Conservation (phyloP, 768 basidiomycete species). For the Leccinum rimulosum region DNA sequence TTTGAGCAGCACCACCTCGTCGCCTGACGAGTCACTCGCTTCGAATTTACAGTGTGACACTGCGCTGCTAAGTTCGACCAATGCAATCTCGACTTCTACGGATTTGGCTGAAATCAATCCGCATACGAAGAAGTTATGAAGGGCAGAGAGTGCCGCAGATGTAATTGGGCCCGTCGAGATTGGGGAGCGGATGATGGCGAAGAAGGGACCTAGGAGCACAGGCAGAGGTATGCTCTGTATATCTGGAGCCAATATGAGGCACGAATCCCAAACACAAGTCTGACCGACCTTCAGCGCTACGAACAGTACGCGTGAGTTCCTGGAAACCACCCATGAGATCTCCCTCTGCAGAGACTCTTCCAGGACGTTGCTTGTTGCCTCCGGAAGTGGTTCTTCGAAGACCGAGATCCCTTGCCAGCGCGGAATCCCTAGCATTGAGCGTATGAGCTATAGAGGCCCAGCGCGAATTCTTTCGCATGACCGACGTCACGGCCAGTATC, state of each 20-base stretch:
- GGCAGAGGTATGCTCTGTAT: constrained; percentile 55
- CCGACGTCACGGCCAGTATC: constrained; percentile 85
- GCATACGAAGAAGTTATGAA: constrained; percentile 86
- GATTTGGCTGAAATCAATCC: constrained; percentile 64
- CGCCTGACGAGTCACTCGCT: constrained; percentile 94
- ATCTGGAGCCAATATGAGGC: constrained; percentile 45
- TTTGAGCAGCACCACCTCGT: constrained; percentile 91
- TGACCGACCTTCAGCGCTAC: constrained; percentile 61
- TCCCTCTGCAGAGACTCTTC: constrained; percentile 63
- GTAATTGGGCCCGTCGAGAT: constrained; percentile 97
- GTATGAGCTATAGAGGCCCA: constrained; percentile 81
- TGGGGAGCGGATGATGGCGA: constrained; percentile 89
- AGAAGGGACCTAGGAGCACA: constrained; percentile 79
- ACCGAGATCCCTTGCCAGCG: constrained; percentile 72
- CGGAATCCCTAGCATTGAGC: constrained; percentile 59
- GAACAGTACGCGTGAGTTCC: constrained; percentile 72
- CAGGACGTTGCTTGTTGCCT: constrained; percentile 39
- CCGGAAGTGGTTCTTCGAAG: constrained; percentile 59
- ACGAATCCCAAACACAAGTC: constrained; percentile 6
- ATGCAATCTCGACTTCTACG: constrained; percentile 56
- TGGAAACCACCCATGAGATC: constrained; percentile 91
- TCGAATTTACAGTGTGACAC: constrained; percentile 98
- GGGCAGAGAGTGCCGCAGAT: constrained; percentile 83
- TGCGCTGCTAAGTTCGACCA: constrained; percentile 83
- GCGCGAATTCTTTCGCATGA: constrained; percentile 97